phyloP scores from a whole-genome alignment of 139 green algal genomes.

The Pleodorina starrii region DNA sequence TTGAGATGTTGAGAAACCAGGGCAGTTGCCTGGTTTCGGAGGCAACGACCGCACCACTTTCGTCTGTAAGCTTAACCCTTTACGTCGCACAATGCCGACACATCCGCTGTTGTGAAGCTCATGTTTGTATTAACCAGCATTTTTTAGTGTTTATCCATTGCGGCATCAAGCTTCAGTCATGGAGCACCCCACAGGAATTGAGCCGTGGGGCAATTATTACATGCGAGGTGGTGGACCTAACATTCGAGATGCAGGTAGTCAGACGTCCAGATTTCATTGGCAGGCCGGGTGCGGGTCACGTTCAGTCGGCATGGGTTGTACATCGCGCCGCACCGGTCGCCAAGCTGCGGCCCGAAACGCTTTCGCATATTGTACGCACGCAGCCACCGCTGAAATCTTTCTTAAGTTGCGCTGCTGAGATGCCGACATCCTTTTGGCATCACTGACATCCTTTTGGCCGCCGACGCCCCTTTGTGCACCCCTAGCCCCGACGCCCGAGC shows the following conservation, averaged over 20 bases:
- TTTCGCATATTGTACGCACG: background rate
- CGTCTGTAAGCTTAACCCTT: background rate
- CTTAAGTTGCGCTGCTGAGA: too few species aligned
- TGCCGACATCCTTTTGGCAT: too few species aligned
- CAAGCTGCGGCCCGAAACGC: too few species aligned
- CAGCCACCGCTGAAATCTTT: too few species aligned
- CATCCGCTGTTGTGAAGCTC: background rate
- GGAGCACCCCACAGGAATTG: conserved; percentile 67
- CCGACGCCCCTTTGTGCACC: too few species aligned
- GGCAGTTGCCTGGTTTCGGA: background rate
- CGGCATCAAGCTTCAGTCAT: background rate
- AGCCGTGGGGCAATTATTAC: conserved; percentile 70
- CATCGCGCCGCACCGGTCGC: too few species aligned
- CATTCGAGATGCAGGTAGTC: conserved; percentile 53
- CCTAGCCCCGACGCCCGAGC: too few species aligned
- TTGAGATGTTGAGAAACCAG: too few species aligned
- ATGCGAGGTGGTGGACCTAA: conserved; percentile 49
- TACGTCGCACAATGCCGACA: background rate
- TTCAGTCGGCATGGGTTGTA: conserved; percentile 1
- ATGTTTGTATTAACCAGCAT: background rate
- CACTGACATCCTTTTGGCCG: too few species aligned
- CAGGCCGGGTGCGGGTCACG: too few species aligned
- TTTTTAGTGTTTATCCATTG: background rate
- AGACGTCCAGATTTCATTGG: too few species aligned
- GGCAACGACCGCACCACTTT: background rate